Percentiles rank a stretch among this genome's conserved stretches.
phyloP scores from a whole-genome alignment of 129 eudicot genomes.

The Arctium minus region DNA sequence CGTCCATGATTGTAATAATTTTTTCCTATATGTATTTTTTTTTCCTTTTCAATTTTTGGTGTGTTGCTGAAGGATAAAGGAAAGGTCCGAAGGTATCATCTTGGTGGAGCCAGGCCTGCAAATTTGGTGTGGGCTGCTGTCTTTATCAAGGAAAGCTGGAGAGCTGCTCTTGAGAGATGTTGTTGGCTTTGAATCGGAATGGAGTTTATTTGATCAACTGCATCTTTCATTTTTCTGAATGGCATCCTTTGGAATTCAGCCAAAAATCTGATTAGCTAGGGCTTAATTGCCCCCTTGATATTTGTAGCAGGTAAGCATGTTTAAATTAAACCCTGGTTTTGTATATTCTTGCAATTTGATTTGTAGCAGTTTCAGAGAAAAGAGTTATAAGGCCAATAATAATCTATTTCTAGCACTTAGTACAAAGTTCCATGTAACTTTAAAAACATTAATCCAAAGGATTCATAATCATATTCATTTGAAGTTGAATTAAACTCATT shows the following conservation, averaged over 20 bases:
- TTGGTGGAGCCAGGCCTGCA: slow-evolving; percentile 35
- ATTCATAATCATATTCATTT: neutral
- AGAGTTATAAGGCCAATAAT: neutral
- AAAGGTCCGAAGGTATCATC: slow-evolving; percentile 9
- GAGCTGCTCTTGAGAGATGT: slow-evolving; percentile 39
- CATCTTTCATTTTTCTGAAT: slow-evolving; percentile 71
- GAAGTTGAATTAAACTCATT: neutral
- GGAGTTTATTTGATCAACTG: slow-evolving; percentile 55
- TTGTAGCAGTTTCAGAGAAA: neutral
- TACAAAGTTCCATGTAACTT: neutral
- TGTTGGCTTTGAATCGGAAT: slow-evolving; percentile 46
- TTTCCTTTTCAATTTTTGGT: slow-evolving; percentile 4
- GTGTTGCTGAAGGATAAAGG: slow-evolving; percentile 21
- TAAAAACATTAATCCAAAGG: neutral
- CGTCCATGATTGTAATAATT: slow-evolving; percentile 6
- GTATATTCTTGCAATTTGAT: neutral
- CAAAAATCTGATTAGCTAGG: slow-evolving; percentile 20
- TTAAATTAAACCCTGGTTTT: neutral
- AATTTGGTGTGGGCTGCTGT: slow-evolving; percentile 17
- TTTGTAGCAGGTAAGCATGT: slow-evolving; percentile 25
- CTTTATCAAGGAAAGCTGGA: slow-evolving; percentile 28
- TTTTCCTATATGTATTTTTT: neutral
- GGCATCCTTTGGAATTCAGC: slow-evolving; percentile 80
- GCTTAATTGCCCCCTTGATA: slow-evolving; percentile 23
- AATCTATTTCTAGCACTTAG: too few species aligned